Evolutionary conservation across 2,329 filamentous ascomycete species (phyloP).

Genomic region (Sclerotinia borealis): DNA sequence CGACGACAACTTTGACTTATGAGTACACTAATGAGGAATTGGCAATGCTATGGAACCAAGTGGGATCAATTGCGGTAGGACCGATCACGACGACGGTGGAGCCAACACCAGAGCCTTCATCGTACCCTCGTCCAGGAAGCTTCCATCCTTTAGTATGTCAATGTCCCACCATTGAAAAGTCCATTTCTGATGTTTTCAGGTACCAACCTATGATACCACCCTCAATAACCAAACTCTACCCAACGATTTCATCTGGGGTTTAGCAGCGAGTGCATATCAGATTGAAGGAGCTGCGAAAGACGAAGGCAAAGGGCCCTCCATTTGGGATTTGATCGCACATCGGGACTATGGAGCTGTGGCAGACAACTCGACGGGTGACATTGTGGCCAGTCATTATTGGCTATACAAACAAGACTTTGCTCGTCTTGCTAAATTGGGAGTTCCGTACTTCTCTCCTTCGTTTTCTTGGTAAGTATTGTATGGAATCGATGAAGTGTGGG

Average conservation of each 20-base stretch:
- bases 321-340: slow-evolving; percentile 37
- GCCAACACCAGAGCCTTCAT: slow-evolving; percentile 38
- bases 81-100: slow-evolving; percentile 38
- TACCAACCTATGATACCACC: slow-evolving; percentile 24
- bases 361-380: slow-evolving; percentile 41
- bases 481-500: too few species aligned
- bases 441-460: slow-evolving; percentile 42
- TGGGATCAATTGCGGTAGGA: slow-evolving; percentile 38
- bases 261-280: slow-evolving; percentile 42
- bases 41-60: slow-evolving; percentile 40
- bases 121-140: slow-evolving; percentile 34
- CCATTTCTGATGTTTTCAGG: slow-evolving; percentile 12
- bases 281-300: slow-evolving; percentile 42
- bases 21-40: slow-evolving; percentile 43
- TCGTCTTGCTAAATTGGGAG: slow-evolving; percentile 45
- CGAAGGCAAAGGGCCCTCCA: slow-evolving; percentile 39
- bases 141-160: slow-evolving; percentile 38
- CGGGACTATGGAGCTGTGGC: slow-evolving; percentile 28
- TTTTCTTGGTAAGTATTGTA: slow-evolving; percentile 28
- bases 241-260: slow-evolving; percentile 39
- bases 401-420: slow-evolving; percentile 52
- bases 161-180: slow-evolving; percentile 25
- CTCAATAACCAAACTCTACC: slow-evolving; percentile 35
- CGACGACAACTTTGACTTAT: slow-evolving; percentile 38
- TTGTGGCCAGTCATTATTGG: slow-evolving; percentile 48